Evolutionary conservation across 768 basidiomycete genomes (phyloP), one percentile per base, ranked within the genome.

Genomic region (Tulasnella sp.): DNA sequence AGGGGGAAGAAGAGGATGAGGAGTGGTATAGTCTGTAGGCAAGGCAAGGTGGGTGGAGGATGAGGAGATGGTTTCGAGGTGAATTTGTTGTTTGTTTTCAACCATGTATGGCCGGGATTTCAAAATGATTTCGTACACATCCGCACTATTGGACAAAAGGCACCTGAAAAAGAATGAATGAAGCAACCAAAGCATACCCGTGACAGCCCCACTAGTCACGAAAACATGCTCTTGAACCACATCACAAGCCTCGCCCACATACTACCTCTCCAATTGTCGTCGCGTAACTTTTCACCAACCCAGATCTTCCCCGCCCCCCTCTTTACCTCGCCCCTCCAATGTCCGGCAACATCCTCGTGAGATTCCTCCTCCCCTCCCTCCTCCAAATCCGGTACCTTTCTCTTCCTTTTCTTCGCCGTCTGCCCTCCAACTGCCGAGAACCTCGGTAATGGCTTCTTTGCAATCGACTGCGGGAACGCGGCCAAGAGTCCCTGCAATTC

Each of bases 391-490:
- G 27, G 19, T n/a, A 22, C 17, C 31, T 25, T 34, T 17, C 43
- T 31, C 52, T 53, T 53, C 17, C 19, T 31, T 21, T 27, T 46
- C n/a, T 19, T 73, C 82, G 43, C 87, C 21, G 63, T 44, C 21
- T 22, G 8, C 12, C 27, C 27, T 9, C 45, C 30, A 29, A 59
- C n/a, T n/a, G 66, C 69, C 29, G 80, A 76, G 71, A 93, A 92
- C 42, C 89, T 82, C 25, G 87, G 86, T 45, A 87, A 68, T n/a
- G 81, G 67, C 59, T 80, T 77, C 51, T 80, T 75, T 12, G 85
- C 78, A 59, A 92, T 78, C 68, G 88, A 90, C 0, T 82, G 67
- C 12, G 91, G 92, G 70, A 92, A 92, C 24, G 89, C 68, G 45
- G 77, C 76, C 58, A 91, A 72, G 30, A 94, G 76, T 50, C 76